These are phyloP conservation scores for Proliferodiscus dingleyae DNA, from an alignment of 2,329 filamentous ascomycete genomes.

Conservation along the genomic window DNA sequence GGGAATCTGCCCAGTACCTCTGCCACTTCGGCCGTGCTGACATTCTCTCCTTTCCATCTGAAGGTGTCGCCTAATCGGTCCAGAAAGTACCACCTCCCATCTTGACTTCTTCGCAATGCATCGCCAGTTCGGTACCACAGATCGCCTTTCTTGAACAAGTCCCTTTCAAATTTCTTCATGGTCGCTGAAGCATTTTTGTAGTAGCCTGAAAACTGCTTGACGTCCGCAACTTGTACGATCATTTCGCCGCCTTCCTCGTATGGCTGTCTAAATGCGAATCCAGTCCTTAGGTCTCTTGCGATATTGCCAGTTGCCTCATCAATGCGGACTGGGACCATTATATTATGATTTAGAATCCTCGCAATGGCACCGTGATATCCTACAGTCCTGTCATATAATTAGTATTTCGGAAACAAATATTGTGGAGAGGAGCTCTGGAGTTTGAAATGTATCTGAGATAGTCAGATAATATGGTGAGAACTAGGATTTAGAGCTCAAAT, in stretches of 20 bases:
- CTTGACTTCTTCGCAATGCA: constrained; percentile 53
- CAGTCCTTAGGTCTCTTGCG: constrained; percentile 59
- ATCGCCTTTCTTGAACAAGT: constrained; percentile 65
- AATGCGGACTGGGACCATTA: constrained; percentile 61
- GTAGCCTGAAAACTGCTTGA: constrained; percentile 61
- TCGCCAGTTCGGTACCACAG: constrained; percentile 66
- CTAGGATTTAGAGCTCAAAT: too few species aligned
- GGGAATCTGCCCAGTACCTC: constrained; percentile 57
- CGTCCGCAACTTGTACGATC: constrained; percentile 54
- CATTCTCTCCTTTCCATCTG: constrained; percentile 69
- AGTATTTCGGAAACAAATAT: too few species aligned
- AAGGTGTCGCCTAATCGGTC: constrained; percentile 70
- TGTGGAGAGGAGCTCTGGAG: too few species aligned
- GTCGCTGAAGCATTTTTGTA: constrained; percentile 64
- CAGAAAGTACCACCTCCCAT: constrained; percentile 66
- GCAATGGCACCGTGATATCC: constrained; percentile 66
- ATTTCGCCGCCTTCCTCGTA: constrained; percentile 74
- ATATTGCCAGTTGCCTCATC: constrained; percentile 66
- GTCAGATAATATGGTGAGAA: too few species aligned
- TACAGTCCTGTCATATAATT: too few species aligned
- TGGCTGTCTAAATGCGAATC: constrained; percentile 57
- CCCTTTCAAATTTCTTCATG: constrained; percentile 56
- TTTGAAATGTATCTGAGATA: too few species aligned
- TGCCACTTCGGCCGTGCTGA: constrained; percentile 62
- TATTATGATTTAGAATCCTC: constrained; percentile 47